Evolutionary conservation across 2,329 filamentous ascomycete species (phyloP), one percentile per base, ranked within the genome.

Genomic region (Didymella pinodella): DNA sequence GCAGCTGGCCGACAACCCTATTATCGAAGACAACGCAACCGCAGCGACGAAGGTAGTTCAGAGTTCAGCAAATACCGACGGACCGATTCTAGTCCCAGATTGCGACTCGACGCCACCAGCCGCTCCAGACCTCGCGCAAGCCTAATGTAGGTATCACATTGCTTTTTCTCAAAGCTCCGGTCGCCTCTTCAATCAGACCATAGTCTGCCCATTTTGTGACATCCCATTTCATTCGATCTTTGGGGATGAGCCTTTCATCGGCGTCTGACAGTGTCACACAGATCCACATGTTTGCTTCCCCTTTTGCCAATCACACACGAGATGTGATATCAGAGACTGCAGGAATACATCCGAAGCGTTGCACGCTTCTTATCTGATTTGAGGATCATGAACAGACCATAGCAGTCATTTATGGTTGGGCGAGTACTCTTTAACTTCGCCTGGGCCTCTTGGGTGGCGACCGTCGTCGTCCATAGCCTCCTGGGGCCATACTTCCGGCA

Each of bases 141-240:
- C 31, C 8, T 16, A 40, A 20, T 20, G 34, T 47, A 46, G 40
- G 38, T 54, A 32, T 47, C 29, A 47, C 20, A 36, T 54, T 59
- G 46, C 50, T 59, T 59, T 54, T 59, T 47, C 44, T 40, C 31
- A 28, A 40, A 28, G 29, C 34, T 31, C 38, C 47, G 45, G 34
- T 50, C 16, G 45, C 50, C 45, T 51, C 44, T 49, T 38, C 25
- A 29, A 45, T 58, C 49, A 54, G 56, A 26, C 45, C 56, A 58
- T 20, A 12, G 31, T 49, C 31, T 53, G 49, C 38, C 43, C 48
- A 58, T 14, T 38, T 8, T 14, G 49, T n/a, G 26, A 18, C 41
- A 25, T 25, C 20, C 18, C 40, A 22, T 44, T 12, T 26, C 16
- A 25, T 25, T 32, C 10, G 7, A n/a, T 8, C 20, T 26, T 16